Base-by-base conservation (phyloP, 1,284 basidiomycete genomes). In the Schizophyllum amplum region DNA sequence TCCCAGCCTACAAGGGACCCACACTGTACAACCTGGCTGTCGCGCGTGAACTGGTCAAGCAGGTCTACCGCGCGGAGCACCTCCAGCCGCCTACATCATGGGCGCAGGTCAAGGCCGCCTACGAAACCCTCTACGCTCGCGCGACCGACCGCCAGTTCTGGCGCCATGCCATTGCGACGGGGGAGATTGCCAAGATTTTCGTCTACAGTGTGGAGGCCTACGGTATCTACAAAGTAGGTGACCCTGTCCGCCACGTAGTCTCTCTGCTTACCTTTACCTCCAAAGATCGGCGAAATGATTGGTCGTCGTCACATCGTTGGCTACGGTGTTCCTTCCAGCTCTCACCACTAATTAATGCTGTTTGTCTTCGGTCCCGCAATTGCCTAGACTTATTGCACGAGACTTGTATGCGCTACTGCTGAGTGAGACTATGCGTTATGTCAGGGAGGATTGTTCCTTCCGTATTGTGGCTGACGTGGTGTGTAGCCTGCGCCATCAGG, bases 151-250 rank as follows among this genome's bases (percentile, higher is more conserved):
- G 77, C 1, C 74, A 76, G 24, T 94, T 85, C 72, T 92, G 90
- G 86, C 80, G 83, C 47, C 75, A 84, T 61, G 71, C 89, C 21
- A 69, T 86, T 24, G 74, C 79, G 66, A 87, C 79, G 57, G 94
- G 94, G 47, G 86, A 92, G 65, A 87, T 89, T 80, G 83, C 83
- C 47, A 83, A 81, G 63, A 75, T 94, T 23, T 90, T 83, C 47
- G 74, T 98, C 56, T 96, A 95, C 69, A 94, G 86, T 55, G 72
- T 92, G 26, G 95, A 98, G 73, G 90, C 90, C 48, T 92, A 93
- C 68, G 86, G 87, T 33, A 88, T 94, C 65, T 94, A 89, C 77
- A 90, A 89, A 76, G 87, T 86, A 60, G 51, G 80, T 69, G 42
- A 47, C 15, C 24, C 27, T 23, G 2, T 27, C 13, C 17, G 3